Base-by-base conservation (phyloP, 257 asterid species). In the Verbena officinalis region DNA sequence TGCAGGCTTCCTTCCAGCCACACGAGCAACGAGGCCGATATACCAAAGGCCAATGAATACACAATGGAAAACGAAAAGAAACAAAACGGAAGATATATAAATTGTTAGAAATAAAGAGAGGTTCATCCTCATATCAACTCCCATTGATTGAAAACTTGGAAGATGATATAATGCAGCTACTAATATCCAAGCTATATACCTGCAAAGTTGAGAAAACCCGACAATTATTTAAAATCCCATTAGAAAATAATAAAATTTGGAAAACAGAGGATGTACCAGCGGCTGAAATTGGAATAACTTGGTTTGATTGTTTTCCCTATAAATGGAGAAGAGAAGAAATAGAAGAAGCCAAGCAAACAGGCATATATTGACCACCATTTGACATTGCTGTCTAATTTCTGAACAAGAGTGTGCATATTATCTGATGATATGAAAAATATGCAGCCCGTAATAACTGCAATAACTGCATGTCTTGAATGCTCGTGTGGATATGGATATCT, bases 341-440 rank as follows among this genome's bases (percentile, higher is more conserved):
- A 85, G 78, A 85, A 85, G 81, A 83, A 85, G 31, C 93, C 93
- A 46, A 85, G 82, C 75, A 85, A 67, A 64, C 93, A 85, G 48
- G 85, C 89, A 20, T 85, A 85, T 82, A 85, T 85, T 17, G 93
- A 85, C 93, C 93, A 85, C 93, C 93, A 85, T 57, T 85, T 85
- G 46, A 85, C 46, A 65, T 85, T 85, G 85, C 85, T 85, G 78
- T 85, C 93, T 67, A 85, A 69, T 68, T 85, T 85, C 78, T 80
- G 89, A 68, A 85, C 69, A 67, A 85, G 93, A 3, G 93, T 83
- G 44, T 85, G 87, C 77, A 85, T 64, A 59, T 83, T 85, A 70
- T 83, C 93, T 16, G 93, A 85, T 22, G 93, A 85, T 67, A 85
- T 85, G 80, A 82, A 85, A 76, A 85, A 83, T 46, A 85, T 68